These are phyloP conservation scores for Diaporthe citri DNA, from an alignment of 2,329 filamentous ascomycete species.

Conservation along the genomic window DNA sequence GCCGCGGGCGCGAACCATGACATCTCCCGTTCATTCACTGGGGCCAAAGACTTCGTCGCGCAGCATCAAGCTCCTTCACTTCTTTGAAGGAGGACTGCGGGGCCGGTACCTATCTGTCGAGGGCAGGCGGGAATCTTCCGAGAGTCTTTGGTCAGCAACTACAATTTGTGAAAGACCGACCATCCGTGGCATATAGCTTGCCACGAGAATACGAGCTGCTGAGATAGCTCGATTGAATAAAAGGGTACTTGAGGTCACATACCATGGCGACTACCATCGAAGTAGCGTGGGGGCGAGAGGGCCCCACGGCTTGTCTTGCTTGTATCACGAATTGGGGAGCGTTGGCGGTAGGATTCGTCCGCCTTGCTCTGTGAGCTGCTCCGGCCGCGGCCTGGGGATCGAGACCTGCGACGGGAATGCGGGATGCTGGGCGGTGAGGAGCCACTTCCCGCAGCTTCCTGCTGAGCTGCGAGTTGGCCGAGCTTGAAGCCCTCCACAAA, in stretches of 20 bases:
- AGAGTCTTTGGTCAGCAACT: not conserved
- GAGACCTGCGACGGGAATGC: conserved; percentile 15
- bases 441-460: not conserved
- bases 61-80: not conserved
- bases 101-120: conserved; percentile 32
- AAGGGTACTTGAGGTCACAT: not conserved
- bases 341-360: conserved; percentile 5
- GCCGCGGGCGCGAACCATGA: not conserved
- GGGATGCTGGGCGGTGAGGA: not conserved
- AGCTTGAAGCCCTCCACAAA: conserved; percentile 44
- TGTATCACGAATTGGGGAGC: conserved; percentile 16
- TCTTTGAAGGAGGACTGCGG: conserved; percentile 1
- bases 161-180: not conserved
- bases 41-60: not conserved
- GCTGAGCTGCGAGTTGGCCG: conserved; percentile 34
- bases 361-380: conserved; percentile 6
- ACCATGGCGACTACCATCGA: conserved; percentile 22
- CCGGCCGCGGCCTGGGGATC: conserved; percentile 3
- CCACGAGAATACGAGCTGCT: not conserved
- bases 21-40: too few relatives aligned
- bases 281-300: conserved; percentile 15
- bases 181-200: not conserved
- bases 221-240: not conserved
- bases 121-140: conserved; percentile 4
- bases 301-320: not conserved